Base-by-base conservation (phyloP, 768 basidiomycete genomes). In the Psilocybe subaeruginosa region DNA sequence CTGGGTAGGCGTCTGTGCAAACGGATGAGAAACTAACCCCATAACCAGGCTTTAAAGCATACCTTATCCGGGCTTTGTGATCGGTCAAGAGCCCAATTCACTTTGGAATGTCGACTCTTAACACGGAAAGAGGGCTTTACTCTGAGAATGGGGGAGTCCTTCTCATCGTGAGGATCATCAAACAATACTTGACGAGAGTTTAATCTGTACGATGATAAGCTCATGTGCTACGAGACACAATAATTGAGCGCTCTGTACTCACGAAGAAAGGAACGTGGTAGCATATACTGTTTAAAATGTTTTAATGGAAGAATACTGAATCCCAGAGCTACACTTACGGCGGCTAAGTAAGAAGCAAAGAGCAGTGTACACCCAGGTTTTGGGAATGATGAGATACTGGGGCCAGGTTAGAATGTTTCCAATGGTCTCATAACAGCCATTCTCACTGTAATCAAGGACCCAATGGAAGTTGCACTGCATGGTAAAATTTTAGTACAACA, bases 181-280 rank as follows among this genome's bases (percentile, higher is more conserved):
- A 68, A 58, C 33, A 75, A 63, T n/a, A 73, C 69, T 62, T 72
- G 70, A 45, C 74, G 71, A 52, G 74, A 72, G 49, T 75, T 75
- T 3, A 75, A 61, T 4, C 74, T 75, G 35, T 17, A 49, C 6
- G 2, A 39, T 41, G 11, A 35, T 35, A 35, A 35, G 0, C 33
- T 11, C 33, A 35, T 11, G 33, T 35, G 33, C 6, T 35, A 35
- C 11, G 33, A 11, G 7, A 7, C 33, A 35, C 11, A 31, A 23
- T 41, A 11, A 17, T 39, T 43, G 35, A 9, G 23, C 23, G 23
- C 23, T 23, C 23, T 23, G 23, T 23, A 62, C 73, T 47, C 58
- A 76, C 74, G 72, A 69, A 59, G 67, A 73, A 65, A 74, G 69
- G 67, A 74, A 74, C 9, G 73, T 74, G 50, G 72, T 74, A 48